These are phyloP conservation scores for Diaporthe capsici DNA, from an alignment of 2,329 filamentous ascomycete genomes.

Conservation along the genomic window DNA sequence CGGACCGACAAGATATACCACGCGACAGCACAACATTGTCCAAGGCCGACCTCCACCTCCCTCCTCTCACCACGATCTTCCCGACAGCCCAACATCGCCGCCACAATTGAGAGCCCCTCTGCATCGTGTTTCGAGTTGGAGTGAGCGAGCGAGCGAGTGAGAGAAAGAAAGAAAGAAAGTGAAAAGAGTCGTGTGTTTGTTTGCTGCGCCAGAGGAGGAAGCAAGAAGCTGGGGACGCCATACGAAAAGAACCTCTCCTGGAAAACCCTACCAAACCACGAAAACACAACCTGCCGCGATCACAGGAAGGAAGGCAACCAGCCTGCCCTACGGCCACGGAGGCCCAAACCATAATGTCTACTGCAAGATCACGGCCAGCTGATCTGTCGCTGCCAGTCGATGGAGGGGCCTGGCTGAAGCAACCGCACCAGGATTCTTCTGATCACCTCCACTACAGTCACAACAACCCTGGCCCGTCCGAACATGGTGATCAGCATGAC, in stretches of 20 bases:
- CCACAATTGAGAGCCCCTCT: not conserved
- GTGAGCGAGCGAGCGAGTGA: not conserved
- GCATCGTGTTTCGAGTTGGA: not conserved
- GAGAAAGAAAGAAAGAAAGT: not conserved
- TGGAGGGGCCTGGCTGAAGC: conserved; percentile 32
- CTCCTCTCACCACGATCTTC: not conserved
- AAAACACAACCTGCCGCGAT: not conserved
- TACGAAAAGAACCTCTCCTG: not conserved
- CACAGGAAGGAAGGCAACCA: not conserved
- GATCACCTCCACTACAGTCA: not conserved
- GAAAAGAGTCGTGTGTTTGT: conserved; percentile 3
- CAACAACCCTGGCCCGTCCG: not conserved
- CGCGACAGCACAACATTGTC: conserved; percentile 19
- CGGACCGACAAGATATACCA: conserved; percentile 19
- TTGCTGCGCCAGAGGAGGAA: conserved; percentile 22
- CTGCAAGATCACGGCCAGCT: conserved; percentile 29
- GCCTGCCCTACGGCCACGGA: not conserved
- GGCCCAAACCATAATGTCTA: conserved; percentile 28
- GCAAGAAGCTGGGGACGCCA: not conserved
- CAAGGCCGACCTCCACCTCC: not conserved
- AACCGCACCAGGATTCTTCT: conserved; percentile 8
- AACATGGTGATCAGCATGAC: not conserved
- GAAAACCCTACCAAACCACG: not conserved
- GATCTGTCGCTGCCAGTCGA: conserved; percentile 29
- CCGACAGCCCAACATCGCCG: not conserved